Evolutionary conservation across 805 yeast species (phyloP).

Genomic region (Ogataea saltuana): DNA sequence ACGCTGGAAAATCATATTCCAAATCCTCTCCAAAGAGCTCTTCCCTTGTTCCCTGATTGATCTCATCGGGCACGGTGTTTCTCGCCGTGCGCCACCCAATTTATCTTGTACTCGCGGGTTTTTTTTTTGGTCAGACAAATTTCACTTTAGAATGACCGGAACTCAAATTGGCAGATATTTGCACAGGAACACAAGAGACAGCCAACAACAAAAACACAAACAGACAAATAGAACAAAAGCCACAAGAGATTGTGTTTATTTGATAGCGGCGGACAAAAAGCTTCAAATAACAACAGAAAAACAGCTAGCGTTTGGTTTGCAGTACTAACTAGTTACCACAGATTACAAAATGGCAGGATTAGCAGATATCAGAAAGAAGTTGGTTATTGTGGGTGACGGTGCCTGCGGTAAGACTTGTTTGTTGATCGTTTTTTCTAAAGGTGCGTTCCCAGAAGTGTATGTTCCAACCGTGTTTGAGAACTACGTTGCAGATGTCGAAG

Average conservation of each 20-base stretch:
- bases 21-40: too few relatives aligned
- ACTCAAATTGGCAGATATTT: constrained; percentile 12
- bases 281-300: constrained; percentile 1
- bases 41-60: neutral
- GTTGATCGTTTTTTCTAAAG: constrained; percentile 81
- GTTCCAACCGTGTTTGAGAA: constrained; percentile 97
- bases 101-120: constrained; percentile 1
- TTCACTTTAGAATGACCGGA: constrained; percentile 8
- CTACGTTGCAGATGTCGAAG: constrained; percentile 95
- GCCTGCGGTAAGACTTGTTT: constrained; percentile 96
- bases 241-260: constrained; percentile 1
- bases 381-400: constrained; percentile 96
- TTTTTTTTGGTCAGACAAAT: constrained; percentile 10
- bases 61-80: constrained; percentile 2
- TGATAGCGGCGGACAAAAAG: constrained; percentile 3
- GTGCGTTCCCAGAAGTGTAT: constrained; percentile 90
- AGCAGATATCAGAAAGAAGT: constrained; percentile 68
- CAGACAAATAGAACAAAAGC: constrained; percentile 10
- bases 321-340: constrained; percentile 8
- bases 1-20: too few relatives aligned
- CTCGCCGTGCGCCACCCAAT: constrained; percentile 8
- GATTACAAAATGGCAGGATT: constrained; percentile 41
- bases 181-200: constrained; percentile 11
- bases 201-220: constrained; percentile 14
- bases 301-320: constrained; percentile 1